Percentiles rank a stretch among this genome's conserved stretches.
Evolutionary conservation across 495 filamentous ascomycete species (phyloP).

Genomic region (Penicillium salamii): DNA sequence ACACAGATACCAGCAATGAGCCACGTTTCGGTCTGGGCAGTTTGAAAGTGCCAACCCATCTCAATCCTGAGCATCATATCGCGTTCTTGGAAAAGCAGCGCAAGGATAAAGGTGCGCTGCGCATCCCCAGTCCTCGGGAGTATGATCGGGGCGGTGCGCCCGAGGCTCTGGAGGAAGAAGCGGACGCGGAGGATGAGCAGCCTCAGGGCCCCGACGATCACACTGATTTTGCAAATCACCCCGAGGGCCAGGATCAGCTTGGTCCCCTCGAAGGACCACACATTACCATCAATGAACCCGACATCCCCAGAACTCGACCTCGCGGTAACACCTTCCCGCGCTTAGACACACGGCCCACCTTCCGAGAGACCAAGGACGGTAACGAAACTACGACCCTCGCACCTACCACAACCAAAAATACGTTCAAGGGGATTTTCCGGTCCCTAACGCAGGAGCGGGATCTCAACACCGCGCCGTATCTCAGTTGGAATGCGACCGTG

Average conservation of each 20-base stretch:
- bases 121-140: constrained; percentile 85
- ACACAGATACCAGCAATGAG: constrained; percentile 12
- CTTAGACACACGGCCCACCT: constrained; percentile 37
- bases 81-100: constrained; percentile 82
- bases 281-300: constrained; percentile 64
- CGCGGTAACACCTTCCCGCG: constrained; percentile 40
- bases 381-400: constrained; percentile 11
- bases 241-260: constrained; percentile 23
- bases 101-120: constrained; percentile 68
- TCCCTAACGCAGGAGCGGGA: constrained; percentile 44
- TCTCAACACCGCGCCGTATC: constrained; percentile 67
- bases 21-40: constrained; percentile 25
- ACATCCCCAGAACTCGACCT: constrained; percentile 33
- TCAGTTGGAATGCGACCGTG: constrained; percentile 90
- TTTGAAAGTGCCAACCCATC: constrained; percentile 48
- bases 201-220: constrained; percentile 11
- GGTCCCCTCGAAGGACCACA: constrained; percentile 45
- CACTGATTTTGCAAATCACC: neutral
- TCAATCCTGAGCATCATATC: constrained; percentile 72
- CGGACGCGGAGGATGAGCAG: constrained; percentile 27
- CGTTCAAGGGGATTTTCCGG: constrained; percentile 34
- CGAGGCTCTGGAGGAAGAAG: constrained; percentile 54
- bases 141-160: constrained; percentile 77
- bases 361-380: constrained; percentile 28
- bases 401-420: constrained; percentile 28